Percentiles rank a stretch among this genome's conserved stretches.
Conservation (phyloP, 495 filamentous ascomycete species). For the Penicillium ochrochloron region DNA sequence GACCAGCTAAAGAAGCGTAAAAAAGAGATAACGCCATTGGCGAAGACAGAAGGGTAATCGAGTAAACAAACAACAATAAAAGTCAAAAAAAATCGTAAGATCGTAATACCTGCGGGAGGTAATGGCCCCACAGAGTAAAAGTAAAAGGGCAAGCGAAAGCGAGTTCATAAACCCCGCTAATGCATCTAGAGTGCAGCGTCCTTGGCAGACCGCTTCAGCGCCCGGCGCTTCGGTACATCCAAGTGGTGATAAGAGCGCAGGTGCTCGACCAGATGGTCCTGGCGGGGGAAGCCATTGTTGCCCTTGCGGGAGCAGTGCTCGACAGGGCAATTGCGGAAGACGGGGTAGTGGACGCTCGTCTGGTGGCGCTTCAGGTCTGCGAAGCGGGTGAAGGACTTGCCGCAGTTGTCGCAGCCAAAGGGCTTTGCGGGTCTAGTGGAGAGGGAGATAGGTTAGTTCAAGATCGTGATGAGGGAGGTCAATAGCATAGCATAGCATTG, state of each 20-base stretch:
- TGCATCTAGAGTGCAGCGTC: constrained; percentile 13
- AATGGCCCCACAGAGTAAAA: neutral
- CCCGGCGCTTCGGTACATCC: constrained; percentile 51
- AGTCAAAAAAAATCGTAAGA: constrained; percentile 5
- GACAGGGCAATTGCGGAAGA: constrained; percentile 77
- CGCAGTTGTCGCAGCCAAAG: constrained; percentile 51
- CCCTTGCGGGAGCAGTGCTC: constrained; percentile 78
- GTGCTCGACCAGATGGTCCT: constrained; percentile 90
- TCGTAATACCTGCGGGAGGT: constrained; percentile 16
- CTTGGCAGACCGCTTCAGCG: constrained; percentile 40
- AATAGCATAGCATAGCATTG: neutral
- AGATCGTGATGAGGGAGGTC: no score
- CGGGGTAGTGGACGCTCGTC: constrained; percentile 56
- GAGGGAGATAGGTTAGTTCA: constrained; percentile 5
- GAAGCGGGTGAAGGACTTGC: constrained; percentile 53
- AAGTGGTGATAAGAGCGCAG: constrained; percentile 74
- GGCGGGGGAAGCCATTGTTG: constrained; percentile 78
- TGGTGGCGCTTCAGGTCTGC: constrained; percentile 61
- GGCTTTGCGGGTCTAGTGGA: constrained; percentile 39
- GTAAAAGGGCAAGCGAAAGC: neutral
- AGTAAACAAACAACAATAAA: neutral
- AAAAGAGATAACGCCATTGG: neutral
- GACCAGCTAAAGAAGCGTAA: neutral
- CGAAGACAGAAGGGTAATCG: constrained; percentile 3
- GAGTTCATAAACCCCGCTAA: neutral